These are phyloP conservation scores for Sporothrix brasiliensis DNA, from an alignment of 2,329 filamentous ascomycete genomes.

Conservation along the genomic window DNA sequence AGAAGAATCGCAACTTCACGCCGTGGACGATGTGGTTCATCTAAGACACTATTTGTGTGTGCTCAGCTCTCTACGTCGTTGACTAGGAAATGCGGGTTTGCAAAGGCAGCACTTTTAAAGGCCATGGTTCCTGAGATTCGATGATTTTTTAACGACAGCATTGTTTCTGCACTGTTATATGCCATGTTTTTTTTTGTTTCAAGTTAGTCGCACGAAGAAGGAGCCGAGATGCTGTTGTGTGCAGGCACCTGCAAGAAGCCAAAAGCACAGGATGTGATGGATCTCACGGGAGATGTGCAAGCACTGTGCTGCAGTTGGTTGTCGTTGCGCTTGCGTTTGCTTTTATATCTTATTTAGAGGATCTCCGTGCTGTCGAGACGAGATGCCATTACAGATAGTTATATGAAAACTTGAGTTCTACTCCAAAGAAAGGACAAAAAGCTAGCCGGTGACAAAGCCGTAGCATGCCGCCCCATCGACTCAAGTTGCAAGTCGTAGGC, in stretches of 20 bases:
- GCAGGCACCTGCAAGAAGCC: background rate
- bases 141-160: background rate
- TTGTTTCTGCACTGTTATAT: constrained; percentile 5
- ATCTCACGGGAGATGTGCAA: background rate
- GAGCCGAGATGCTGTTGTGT: background rate
- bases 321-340: constrained; percentile 10
- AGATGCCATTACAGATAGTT: constrained; percentile 23
- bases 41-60: constrained; percentile 37
- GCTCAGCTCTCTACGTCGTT: background rate
- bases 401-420: constrained; percentile 7
- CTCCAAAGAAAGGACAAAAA: background rate
- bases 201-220: background rate
- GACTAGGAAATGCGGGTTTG: background rate
- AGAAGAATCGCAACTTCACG: constrained; percentile 40
- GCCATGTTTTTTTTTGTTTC: background rate
- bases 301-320: background rate
- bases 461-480: background rate
- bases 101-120: background rate
- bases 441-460: background rate
- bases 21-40: constrained; percentile 52
- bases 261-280: background rate
- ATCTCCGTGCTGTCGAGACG: constrained; percentile 21
- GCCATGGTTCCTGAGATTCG: background rate
- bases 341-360: constrained; percentile 20
- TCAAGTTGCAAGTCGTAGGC: no score